Base-by-base conservation (phyloP, 108 stramenopile species). In the Discostella stelligeroides region DNA sequence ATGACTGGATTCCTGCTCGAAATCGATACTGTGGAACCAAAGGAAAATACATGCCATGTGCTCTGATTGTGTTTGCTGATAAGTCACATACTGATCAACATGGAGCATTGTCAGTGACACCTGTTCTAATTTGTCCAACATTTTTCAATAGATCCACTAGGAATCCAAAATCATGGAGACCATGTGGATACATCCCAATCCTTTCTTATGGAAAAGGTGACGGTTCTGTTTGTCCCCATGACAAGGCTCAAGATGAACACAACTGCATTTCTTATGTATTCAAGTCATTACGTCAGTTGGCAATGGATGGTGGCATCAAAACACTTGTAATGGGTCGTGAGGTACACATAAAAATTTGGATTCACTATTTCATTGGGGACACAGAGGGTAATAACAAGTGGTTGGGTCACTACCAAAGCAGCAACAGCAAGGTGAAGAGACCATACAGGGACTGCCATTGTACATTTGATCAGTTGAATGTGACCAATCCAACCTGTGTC, bases 401-500 rank as follows among this genome's bases (percentile, higher is more conserved):
- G 54, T 15, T 55, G 0, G 54, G 54, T 29, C 54, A 55, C 12
- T 56, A 56, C 29, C 49, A 21, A 20, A 12, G 49, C 0, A 56
- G 34, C 15, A 34, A 14, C 6, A 17, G 17, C n/a, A 28, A 28
- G 2, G 28, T 30, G 4, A 10, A 30, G 6, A 10, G 28, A 56
- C 28, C 55, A 30, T 56, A 56, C 34, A 25, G 55, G 12, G 55
- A 56, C 29, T 56, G 55, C 55, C 25, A 56, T 13, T 56, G 55
- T 56, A 1, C 0, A 27, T 56, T 15, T 0, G 4, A 56, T 15
- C 13, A 15, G 5, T 30, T 56, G n/a, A 34, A 29, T 34, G 14
- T 17, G 12, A 4, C 30, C 28, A 56, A 56, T 15, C 55, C 55
- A n/a, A n/a, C n/a, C n/a, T n/a, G n/a, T n/a, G n/a, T n/a, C n/a